Base-by-base conservation (phyloP, 139 green algal species). In the Zygnema cylindricum region DNA sequence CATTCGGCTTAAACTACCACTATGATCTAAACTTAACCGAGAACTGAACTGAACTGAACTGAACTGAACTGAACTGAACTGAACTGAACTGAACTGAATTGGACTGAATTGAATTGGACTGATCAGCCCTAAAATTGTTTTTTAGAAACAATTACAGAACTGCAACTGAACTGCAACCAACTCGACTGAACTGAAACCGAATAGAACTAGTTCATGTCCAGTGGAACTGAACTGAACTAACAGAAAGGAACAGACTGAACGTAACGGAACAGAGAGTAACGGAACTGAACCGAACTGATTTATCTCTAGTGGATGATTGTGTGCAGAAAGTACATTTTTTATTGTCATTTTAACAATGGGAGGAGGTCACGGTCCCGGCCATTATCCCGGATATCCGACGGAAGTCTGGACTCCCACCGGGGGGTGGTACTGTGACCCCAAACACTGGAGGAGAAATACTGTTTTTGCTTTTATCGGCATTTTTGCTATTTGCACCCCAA, bases 381-480 rank as follows among this genome's bases (percentile, higher is more conserved):
- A 57, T 39, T 89, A 86, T 39, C 85, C 78, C 30, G 81, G 40
- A 54, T 90, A 90, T 79, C 85, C 85, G 3, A 90, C 36, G 81
- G 85, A 92, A n/a, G 89, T 92, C n/a, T 92, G 89, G 89, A 63
- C 69, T 22, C 91, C 91, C 30, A 71, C 83, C 55, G 89, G 89
- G 32, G 89, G 89, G 22, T 93, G 89, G 89, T 93, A 38, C 25
- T 88, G 41, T 42, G 89, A 93, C 36, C 89, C 89, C 2, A 93
- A 93, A 41, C 39, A 92, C 11, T 93, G 89, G 89, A 43, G 89
- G 3, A 76, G 89, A 21, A 93, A 93, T 88, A 93, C 89, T 11
- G 89, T 77, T 3, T 36, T 93, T 32, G 89, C 89, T 7, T 43
- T 91, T 39, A 35, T 84, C 32, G 89, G 39, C 25, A 91, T 93